Percentiles rank a stretch among this genome's conserved stretches.
These are phyloP conservation scores for Juncus inflexus DNA, from an alignment of 176 grass and related monocot species.

Conservation along the genomic window DNA sequence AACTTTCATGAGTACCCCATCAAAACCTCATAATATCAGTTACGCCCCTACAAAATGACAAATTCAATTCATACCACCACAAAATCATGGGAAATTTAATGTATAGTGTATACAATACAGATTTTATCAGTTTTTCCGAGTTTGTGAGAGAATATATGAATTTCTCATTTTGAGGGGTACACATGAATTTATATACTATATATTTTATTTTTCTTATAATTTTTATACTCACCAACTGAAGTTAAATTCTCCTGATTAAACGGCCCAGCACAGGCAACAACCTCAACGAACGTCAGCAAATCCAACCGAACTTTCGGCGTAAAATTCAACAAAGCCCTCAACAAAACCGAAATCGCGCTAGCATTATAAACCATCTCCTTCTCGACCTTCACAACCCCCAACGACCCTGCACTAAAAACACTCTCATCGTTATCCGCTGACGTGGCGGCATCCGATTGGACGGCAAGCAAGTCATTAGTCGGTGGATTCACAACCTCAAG, in stretches of 20 bases:
- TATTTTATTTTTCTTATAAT: constrained; percentile 21
- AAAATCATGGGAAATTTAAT: too few species aligned
- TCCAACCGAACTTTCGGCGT: constrained; percentile 93
- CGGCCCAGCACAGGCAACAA: constrained; percentile 68
- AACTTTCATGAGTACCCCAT: too few species aligned
- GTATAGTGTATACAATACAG: too few species aligned
- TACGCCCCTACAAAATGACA: constrained; percentile 3
- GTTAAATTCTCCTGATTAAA: constrained; percentile 99
- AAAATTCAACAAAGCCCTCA: constrained; percentile 79
- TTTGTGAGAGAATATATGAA: not conserved
- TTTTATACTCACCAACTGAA: constrained; percentile 70
- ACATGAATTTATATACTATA: too few species aligned
- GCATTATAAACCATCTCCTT: constrained; percentile 84
- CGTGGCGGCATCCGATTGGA: constrained; percentile 49
- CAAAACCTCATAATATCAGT: too few species aligned
- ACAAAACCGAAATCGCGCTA: constrained; percentile 73
- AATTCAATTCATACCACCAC: not conserved
- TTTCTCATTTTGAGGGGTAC: not conserved
- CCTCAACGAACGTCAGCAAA: constrained; percentile 84
- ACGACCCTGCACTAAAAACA: constrained; percentile 56
- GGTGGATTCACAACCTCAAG: constrained; percentile 91
- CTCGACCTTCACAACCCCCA: constrained; percentile 82
- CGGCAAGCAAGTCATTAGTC: constrained; percentile 29
- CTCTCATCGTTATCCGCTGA: constrained; percentile 47
- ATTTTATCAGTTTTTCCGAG: not conserved